Base-by-base conservation (phyloP, 1,284 basidiomycete genomes). In the Macrocystidia cucumis region DNA sequence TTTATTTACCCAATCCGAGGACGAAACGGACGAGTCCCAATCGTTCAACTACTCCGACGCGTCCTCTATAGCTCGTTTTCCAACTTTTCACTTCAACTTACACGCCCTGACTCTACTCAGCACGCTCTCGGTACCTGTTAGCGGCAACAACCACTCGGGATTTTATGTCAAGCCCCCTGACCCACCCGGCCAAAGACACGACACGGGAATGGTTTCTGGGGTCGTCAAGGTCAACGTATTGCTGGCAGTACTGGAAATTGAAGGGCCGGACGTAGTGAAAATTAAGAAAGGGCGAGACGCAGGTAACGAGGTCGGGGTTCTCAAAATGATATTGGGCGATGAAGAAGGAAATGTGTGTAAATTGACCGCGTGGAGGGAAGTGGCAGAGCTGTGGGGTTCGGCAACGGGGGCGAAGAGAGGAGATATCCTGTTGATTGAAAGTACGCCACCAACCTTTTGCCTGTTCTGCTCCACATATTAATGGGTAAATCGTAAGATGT, bases 301-400 rank as follows among this genome's bases (percentile, higher is more conserved):
- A 2, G 84, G 83, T 5, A 75, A 72, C 39, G 70, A 82, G 42
- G 70, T 84, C 0, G 69, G 67, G 0, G 49, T 87, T 18, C 54
- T 86, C 25, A 79, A 74, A 45, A 59, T 85, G 44, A 69, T 87
- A 29, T 52, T 86, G 11, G 77, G 78, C 3, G 79, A 85, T 44
- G 79, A 81, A 35, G 67, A 69, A 14, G 78, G 78, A 2, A 63
- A 57, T 1, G 64, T 87, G 3, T 74, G 74, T 45, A 84, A 77
- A 54, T 51, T 87, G 9, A 78, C 78, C 4, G 82, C 76, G 2
- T 88, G 85, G 85, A 63, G 84, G 35, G 78, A 84, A 35, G 59
- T 69, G 3, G 84, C 84, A 5, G 78, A 86, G 29, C 53, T 53
- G 0, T 87, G 83, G 85, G 78, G 76, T 33, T 78, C 71, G 2